Evolutionary conservation across 345 rosid species (phyloP), one percentile per base, ranked within the genome.

Genomic region (Raphanus sativus): DNA sequence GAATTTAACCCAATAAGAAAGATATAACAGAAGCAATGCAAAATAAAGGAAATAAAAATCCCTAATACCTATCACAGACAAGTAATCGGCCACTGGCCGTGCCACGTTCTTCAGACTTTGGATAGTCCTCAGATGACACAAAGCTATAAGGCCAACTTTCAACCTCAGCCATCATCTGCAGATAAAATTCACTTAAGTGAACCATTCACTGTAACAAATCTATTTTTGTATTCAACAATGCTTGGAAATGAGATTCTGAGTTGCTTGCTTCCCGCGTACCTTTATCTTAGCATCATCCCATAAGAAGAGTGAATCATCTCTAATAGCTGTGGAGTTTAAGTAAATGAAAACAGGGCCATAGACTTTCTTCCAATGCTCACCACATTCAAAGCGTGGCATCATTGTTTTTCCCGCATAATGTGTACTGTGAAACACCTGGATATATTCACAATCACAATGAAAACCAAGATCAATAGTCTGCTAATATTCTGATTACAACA

Each of bases 271-370:
- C 48, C 33, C 61, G 36, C 4, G 58, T 78, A 95, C 98, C 98
- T 92, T 87, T 65, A 83, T 79, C 82, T 90, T 90, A 38, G 99
- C 98, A 75, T 92, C 98, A 62, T 92, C 94, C 99, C 99, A 95
- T 25, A 95, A 82, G 67, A 56, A 86, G 69, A 64, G 74, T 4
- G 90, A 82, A 48, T 88, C 86, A 17, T 85, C 69, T 82, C 89
- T 85, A 55, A 67, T 55, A 36, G 81, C 45, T 45, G 84, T 66
- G 30, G 97, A 84, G 75, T 95, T 95, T 6, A 95, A 70, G 82
- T 95, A 95, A 54, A 92, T 83, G 79, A 95, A 92, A 67, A 95
- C 89, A 55, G 98, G 99, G 70, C 99, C 98, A 61, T 85, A 92
- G 33, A 92, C 96, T 86, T 92, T 95, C 88, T 92, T 95, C 99